phyloP scores from a whole-genome alignment of 768 basidiomycete species.

The Cystofilobasidium macerans region DNA sequence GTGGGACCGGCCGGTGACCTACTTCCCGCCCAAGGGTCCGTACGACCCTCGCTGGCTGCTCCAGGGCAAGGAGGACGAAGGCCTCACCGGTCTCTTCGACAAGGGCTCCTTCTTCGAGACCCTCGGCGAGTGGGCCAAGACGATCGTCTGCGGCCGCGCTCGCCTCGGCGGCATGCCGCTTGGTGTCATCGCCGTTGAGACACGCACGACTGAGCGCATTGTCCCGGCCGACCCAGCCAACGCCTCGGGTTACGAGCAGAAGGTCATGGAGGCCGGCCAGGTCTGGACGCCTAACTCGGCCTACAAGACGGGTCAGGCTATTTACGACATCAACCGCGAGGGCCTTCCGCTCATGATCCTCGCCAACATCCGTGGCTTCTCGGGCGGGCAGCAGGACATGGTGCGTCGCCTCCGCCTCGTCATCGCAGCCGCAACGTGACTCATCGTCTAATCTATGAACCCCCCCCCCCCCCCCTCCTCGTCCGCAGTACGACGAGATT shows the following conservation, averaged over 20 bases:
- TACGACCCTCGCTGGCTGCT: conserved; percentile 99
- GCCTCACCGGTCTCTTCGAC: conserved; percentile 89
- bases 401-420: conserved; percentile 30
- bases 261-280: conserved; percentile 93
- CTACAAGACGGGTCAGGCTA: conserved; percentile 98
- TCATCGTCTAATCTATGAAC: background rate
- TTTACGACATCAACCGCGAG: conserved; percentile 97
- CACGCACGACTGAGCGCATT: conserved; percentile 88
- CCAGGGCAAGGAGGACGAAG: conserved; percentile 81
- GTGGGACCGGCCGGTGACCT: conserved; percentile 89
- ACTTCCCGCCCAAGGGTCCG: conserved; percentile 78
- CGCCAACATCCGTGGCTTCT: conserved; percentile 99
- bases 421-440: background rate
- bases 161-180: conserved; percentile 92
- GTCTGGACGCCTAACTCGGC: conserved; percentile 99
- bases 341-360: conserved; percentile 94
- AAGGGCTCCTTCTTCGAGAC: conserved; percentile 89
- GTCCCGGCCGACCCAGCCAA: conserved; percentile 98
- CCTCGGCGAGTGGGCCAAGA: conserved; percentile 96
- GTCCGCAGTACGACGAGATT: conserved; percentile 76
- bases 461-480: conserved; percentile 25
- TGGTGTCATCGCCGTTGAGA: conserved; percentile 97
- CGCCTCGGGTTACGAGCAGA: conserved; percentile 87
- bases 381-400: conserved; percentile 98
- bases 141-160: conserved; percentile 91